Evolutionary conservation across 139 green algal genomes (phyloP).

Genomic region (Prasinococcaceae sp.): DNA sequence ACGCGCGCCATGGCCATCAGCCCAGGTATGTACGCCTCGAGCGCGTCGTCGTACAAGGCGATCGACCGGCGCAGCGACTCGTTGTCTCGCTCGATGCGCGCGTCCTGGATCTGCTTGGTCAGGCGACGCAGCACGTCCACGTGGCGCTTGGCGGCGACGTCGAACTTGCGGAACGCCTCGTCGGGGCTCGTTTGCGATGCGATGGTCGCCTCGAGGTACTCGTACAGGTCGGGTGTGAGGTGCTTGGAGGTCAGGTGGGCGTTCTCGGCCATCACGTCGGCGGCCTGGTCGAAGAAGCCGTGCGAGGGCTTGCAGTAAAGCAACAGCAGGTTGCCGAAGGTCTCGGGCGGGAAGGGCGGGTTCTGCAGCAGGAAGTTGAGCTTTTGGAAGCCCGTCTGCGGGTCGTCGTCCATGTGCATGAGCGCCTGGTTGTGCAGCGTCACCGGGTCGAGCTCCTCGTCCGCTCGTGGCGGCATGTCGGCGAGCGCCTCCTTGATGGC

Average conservation of each 20-base stretch:
- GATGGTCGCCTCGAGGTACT: slow-evolving; percentile 57
- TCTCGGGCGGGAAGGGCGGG: slow-evolving; percentile 60
- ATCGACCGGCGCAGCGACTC: slow-evolving; percentile 54
- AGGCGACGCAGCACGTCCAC: slow-evolving; percentile 52
- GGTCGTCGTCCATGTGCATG: slow-evolving; percentile 50
- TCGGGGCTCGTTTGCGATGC: slow-evolving; percentile 28
- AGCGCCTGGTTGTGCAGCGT: slow-evolving; percentile 78
- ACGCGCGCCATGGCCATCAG: slow-evolving; percentile 69
- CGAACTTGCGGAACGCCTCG: slow-evolving; percentile 19
- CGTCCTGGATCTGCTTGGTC: slow-evolving; percentile 59
- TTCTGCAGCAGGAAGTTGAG: slow-evolving; percentile 67
- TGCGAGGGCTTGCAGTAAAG: slow-evolving; percentile 60
- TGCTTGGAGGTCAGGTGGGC: slow-evolving; percentile 37
- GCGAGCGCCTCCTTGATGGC: slow-evolving; percentile 37
- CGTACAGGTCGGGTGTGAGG: slow-evolving; percentile 40
- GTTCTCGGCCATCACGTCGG: slow-evolving; percentile 65
- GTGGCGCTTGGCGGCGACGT: slow-evolving; percentile 32
- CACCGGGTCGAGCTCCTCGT: slow-evolving; percentile 76
- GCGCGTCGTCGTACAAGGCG: slow-evolving; percentile 63
- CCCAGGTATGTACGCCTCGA: slow-evolving; percentile 56
- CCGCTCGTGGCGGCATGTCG: slow-evolving; percentile 59
- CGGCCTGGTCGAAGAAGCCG: slow-evolving; percentile 58
- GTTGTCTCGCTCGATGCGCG: slow-evolving; percentile 44
- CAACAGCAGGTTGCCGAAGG: slow-evolving; percentile 71
- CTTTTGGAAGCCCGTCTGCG: slow-evolving; percentile 58